Base-by-base conservation (phyloP, 331 rosid genomes). In the Malus hybrid region DNA sequence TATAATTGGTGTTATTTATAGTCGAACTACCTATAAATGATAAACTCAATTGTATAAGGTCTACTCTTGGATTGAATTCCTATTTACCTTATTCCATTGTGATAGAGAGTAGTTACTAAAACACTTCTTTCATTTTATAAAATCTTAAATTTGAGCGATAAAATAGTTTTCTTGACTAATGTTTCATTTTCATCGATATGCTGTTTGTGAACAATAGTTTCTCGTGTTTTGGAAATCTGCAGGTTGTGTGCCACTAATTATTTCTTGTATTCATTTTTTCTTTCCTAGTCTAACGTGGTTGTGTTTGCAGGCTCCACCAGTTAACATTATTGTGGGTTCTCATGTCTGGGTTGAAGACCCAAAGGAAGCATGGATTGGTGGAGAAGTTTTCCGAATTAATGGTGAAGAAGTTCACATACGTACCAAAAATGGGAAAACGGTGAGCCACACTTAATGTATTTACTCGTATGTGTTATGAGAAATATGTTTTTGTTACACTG, bases 311-410 rank as follows among this genome's bases (percentile, higher is more conserved):
- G 89, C 96, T 85, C 90, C 89, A 63, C 91, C 97, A 16, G 98
- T 91, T 76, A 93, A 93, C 79, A 91, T 93, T 59, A 90, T 91
- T 81, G 98, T 90, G 59, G 98, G 96, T 63, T 90, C 98, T 83
- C 98, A 93, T 83, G 97, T 91, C 72, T 93, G 98, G 98, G 90
- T 85, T 82, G 98, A 91, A 86, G 98, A 93, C 86, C 93, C 89
- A 76, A 79, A 16, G 8, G 85, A 82, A 67, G 98, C 98, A 50
- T 93, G 98, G 98, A 77, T 91, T 82, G 90, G 84, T 75, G 98
- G 96, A 74, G 98, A 93, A 82, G 98, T 93, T 76, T 82, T 76
- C 68, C 90, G 87, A 80, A 91, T 93, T 78, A 87, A 74, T 29
- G 97, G 96, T n/a, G 93, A 90, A 83, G 87, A 87, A 85, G 86